Evolutionary conservation across 495 filamentous ascomycete species (phyloP), one percentile per base, ranked within the genome.

Genomic region (Podospora didyma): DNA sequence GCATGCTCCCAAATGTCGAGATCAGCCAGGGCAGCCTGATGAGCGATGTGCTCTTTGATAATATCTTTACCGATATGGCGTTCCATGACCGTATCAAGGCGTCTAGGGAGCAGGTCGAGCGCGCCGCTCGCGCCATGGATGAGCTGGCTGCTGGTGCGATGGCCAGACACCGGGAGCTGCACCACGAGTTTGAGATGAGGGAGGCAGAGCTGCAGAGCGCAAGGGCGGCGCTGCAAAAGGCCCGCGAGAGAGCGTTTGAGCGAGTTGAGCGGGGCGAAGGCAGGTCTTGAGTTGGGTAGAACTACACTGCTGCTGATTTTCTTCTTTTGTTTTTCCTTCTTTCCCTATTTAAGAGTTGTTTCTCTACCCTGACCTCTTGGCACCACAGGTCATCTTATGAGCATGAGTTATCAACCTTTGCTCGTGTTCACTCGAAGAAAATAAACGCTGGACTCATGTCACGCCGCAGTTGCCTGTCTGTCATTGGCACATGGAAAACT

Each of bases 11-110:
- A 1, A 21, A 41, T 1, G 56, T 72, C 11, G 42, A 53, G 11
- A 73, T 79, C 47, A 68, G 67, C 2, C 59, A 69, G 17, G 70
- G 70, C 9, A 68, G 64, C 49, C 57, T 78, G 28, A 60, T 78
- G 60, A 59, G 65, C 19, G 75, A 79, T 54, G 59, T 79, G 1
- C 59, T 79, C 23, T 80, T 79, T 52, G 73, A 79, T 59, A 78
- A 78, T 46, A 67, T 79, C 46, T 76, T 76, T 55, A 68, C 66
- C 12, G 74, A 79, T 60, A 71, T 77, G 69, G 65, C 58, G 7
- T 73, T 76, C 53, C 73, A 77, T 39, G 70, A 77, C 4, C 65
- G 72, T 60, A 77, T 81, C 62, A 72, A 77, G 56, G 59, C 66
- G 35, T 73, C 69, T 16, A 52, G 51, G 14, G 37, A 22, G 21